phyloP scores from a whole-genome alignment of 1,139 yeast species.

The Kazachstania sp. region DNA sequence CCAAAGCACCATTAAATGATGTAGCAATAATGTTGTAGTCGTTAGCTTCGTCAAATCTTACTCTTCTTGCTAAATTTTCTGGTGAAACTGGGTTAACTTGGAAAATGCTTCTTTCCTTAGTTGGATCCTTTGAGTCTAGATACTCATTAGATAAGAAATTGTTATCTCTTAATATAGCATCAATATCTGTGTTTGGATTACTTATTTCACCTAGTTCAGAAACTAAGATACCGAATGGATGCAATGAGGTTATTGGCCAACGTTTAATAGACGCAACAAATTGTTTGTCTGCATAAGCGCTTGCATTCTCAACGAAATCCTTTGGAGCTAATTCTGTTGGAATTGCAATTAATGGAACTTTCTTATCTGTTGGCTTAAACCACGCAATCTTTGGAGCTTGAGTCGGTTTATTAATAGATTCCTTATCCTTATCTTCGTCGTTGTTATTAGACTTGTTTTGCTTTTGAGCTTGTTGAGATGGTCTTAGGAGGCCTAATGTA shows the following conservation, averaged over 20 bases:
- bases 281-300: constrained; percentile 65
- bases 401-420: constrained; percentile 24
- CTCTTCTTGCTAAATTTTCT: constrained; percentile 40
- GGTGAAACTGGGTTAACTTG: constrained; percentile 23
- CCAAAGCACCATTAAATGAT: constrained; percentile 46
- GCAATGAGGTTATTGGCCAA: constrained; percentile 98
- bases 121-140: constrained; percentile 39
- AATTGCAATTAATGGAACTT: constrained; percentile 94
- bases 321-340: constrained; percentile 98
- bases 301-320: constrained; percentile 91
- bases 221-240: constrained; percentile 91
- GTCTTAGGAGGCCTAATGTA: constrained; percentile 84
- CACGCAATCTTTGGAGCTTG: constrained; percentile 89
- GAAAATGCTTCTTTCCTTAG: constrained; percentile 28
- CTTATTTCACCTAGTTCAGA: constrained; percentile 79
- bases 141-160: constrained; percentile 86
- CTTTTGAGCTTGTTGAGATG: constrained; percentile 81
- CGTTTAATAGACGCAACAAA: constrained; percentile 94
- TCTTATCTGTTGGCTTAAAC: constrained; percentile 97
- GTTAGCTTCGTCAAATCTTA: constrained; percentile 52
- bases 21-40: constrained; percentile 47
- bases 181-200: constrained; percentile 72
- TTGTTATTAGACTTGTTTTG: constrained; percentile 25
- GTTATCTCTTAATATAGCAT: constrained; percentile 84
- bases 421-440: constrained; percentile 3